Evolutionary conservation across 768 basidiomycete species (phyloP).

Genomic region (Russula foetens): DNA sequence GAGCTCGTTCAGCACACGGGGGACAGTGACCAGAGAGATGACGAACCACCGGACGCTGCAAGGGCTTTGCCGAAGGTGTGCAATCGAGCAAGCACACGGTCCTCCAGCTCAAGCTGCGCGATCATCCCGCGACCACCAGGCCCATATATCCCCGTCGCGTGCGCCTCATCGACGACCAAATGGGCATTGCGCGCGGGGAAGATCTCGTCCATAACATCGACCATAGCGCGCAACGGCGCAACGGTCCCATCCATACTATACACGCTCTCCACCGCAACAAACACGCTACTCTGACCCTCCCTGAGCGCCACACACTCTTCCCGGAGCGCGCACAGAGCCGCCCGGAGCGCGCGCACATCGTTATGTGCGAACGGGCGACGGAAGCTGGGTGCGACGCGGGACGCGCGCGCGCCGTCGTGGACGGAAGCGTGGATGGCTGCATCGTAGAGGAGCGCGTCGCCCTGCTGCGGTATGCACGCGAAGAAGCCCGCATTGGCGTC

Average conservation of each 20-base stretch:
- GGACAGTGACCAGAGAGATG: no score
- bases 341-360: conserved; percentile 40
- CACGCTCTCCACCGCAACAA: conserved; percentile 80
- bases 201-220: conserved; percentile 48
- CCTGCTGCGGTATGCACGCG: conserved; percentile 64
- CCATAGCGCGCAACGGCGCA: conserved; percentile 36
- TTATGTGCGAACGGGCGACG: conserved; percentile 39
- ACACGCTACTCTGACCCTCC: conserved; percentile 43
- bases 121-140: conserved; percentile 69
- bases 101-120: conserved; percentile 57
- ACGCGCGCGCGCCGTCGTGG: conserved; percentile 75
- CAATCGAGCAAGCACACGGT: conserved; percentile 64
- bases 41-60: conserved; percentile 76
- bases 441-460: conserved; percentile 76
- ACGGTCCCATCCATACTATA: conserved; percentile 98
- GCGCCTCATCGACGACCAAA: conserved; percentile 76
- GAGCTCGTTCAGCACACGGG: no score
- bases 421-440: conserved; percentile 87
- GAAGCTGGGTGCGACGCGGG: conserved; percentile 21
- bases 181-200: conserved; percentile 60
- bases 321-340: conserved; percentile 36
- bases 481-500: conserved; percentile 91
- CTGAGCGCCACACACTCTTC: conserved; percentile 40
- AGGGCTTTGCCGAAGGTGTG: conserved; percentile 94
- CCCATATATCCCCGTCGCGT: conserved; percentile 88